phyloP scores from a whole-genome alignment of 2,329 filamentous ascomycete genomes.

The Colletotrichum tamarilloi region DNA sequence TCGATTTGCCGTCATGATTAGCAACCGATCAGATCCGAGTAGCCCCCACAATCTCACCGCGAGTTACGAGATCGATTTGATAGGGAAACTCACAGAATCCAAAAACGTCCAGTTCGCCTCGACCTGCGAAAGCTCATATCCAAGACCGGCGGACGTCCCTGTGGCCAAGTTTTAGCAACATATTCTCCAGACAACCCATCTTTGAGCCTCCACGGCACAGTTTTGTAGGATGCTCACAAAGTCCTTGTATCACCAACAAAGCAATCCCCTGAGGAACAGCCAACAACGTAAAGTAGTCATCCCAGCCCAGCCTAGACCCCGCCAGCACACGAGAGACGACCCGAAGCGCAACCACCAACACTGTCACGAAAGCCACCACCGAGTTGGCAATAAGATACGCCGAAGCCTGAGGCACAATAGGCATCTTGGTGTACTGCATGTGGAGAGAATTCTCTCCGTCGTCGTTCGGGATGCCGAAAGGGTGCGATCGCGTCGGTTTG shows the following conservation, averaged over 20 bases:
- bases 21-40: neutral
- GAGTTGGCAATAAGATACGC: conserved; percentile 42
- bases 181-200: neutral
- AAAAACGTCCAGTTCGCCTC: conserved; percentile 11
- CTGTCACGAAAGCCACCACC: conserved; percentile 36
- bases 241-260: conserved; percentile 44
- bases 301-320: conserved; percentile 45
- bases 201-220: neutral
- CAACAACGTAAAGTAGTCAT: conserved; percentile 51
- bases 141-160: conserved; percentile 41
- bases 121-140: conserved; percentile 35
- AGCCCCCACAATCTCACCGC: neutral
- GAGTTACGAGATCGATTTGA: too few species aligned
- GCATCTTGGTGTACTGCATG: conserved; percentile 5
- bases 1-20: neutral
- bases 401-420: conserved; percentile 33
- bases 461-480: neutral
- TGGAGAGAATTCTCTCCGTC: neutral
- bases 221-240: conserved; percentile 40
- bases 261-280: conserved; percentile 45
- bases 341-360: conserved; percentile 41
- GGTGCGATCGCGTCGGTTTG: neutral
- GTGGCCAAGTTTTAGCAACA: neutral
- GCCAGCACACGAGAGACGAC: conserved; percentile 41
- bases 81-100: neutral